Percentiles rank a stretch among this genome's conserved stretches.
phyloP scores from a whole-genome alignment of 2,329 filamentous ascomycete species.

The Chaetomiaceae sp. region DNA sequence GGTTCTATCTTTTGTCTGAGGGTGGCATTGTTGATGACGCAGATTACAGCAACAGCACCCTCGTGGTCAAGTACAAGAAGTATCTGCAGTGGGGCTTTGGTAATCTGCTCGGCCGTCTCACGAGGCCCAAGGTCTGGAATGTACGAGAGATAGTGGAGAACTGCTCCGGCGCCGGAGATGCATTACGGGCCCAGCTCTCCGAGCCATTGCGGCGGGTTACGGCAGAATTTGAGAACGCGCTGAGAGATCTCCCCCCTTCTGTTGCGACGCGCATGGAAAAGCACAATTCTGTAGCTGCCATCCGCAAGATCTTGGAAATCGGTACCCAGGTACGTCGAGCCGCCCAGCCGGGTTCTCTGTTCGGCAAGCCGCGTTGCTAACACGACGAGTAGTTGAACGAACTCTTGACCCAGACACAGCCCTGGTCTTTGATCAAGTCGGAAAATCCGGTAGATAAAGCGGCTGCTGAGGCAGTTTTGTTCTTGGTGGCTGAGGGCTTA shows the following conservation, averaged over 20 bases:
- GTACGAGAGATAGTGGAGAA: constrained; percentile 54
- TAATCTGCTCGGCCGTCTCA: constrained; percentile 71
- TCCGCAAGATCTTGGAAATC: constrained; percentile 60
- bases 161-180: constrained; percentile 16
- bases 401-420: constrained; percentile 59
- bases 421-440: constrained; percentile 59
- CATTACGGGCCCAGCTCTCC: not conserved
- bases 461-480: constrained; percentile 60
- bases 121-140: constrained; percentile 65
- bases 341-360: not conserved
- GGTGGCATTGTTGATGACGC: constrained; percentile 74
- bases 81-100: constrained; percentile 72
- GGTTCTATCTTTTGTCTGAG: constrained; percentile 81
- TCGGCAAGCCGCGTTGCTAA: constrained; percentile 1
- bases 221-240: not conserved
- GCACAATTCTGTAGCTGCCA: constrained; percentile 60
- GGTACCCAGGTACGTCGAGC: constrained; percentile 51
- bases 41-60: constrained; percentile 75
- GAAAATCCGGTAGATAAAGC: constrained; percentile 29
- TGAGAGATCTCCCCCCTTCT: constrained; percentile 37
- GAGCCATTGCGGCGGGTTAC: constrained; percentile 21
- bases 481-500: constrained; percentile 67
- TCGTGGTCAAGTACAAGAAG: constrained; percentile 75
- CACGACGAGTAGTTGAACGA: constrained; percentile 56
- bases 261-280: constrained; percentile 57